Base-by-base conservation (phyloP, 495 filamentous ascomycete genomes). In the Aspergillus sclerotioniger region DNA sequence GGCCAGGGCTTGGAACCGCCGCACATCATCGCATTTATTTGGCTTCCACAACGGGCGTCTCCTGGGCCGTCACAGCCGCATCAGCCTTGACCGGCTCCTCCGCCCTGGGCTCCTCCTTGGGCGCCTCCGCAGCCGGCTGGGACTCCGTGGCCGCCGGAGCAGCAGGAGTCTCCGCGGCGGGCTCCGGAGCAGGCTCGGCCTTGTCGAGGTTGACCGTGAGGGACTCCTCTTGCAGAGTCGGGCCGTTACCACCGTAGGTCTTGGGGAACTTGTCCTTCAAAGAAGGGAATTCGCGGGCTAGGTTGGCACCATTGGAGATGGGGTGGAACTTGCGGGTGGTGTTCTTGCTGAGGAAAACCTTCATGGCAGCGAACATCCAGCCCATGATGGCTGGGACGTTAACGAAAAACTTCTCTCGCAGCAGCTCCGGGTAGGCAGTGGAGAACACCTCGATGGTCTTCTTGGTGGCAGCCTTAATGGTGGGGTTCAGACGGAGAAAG, bases 381-480 rank as follows among this genome's bases (percentile, higher is more conserved):
- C 88, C 87, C 91, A 95, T 96, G 64, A 96, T 76, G 52, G 84
- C 69, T 0, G 92, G 91, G 7, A 96, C 89, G 58, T 96, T 96
- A 74, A 96, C 87, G 66, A 96, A 96, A 81, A 89, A 94, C 78
- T 96, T 96, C 71, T 91, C 82, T 54, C 87, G 85, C 29, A 96
- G 80, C 19, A 94, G 82, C 76, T 96, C 92, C 0, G 92, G 92
- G 76, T 96, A 96, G 51, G 87, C 86, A 50, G 82, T 83, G 45
- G 80, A 75, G 72, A 96, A 90, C 19, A 88, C 79, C 29, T 87
- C 80, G 68, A 96, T 92, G 37, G 87, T 89, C 76, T 91, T 85
- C 70, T 84, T 85, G 59, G 85, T 86, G 15, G 89, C 87, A 12
- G 85, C 78, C 61, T 85, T 87, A 62, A 90, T 79, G n/a, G 72